Conservation (phyloP, 202 grass and related monocot genomes). For the Zizania palustris region DNA sequence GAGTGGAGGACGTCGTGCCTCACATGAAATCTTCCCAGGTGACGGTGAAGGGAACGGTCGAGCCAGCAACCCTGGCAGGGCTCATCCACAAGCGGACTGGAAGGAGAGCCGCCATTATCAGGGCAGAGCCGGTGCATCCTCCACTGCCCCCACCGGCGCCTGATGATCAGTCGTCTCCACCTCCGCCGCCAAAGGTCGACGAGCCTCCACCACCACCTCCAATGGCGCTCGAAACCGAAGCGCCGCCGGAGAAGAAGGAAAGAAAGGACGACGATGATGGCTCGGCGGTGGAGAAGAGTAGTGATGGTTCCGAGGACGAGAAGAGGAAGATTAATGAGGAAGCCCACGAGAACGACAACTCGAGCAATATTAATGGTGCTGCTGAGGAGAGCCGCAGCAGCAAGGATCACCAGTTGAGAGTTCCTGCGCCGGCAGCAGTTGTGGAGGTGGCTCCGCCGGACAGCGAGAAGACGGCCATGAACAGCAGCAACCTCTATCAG, state of each 20-base stretch:
- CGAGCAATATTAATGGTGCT: background rate
- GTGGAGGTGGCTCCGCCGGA: slow-evolving; percentile 33
- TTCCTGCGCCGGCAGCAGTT: background rate
- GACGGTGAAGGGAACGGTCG: slow-evolving; percentile 56
- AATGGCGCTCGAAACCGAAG: fast-evolving
- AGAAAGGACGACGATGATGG: background rate
- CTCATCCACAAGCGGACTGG: slow-evolving; percentile 67
- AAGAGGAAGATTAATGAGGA: slow-evolving; percentile 25
- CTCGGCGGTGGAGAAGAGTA: background rate
- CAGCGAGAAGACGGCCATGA: background rate
- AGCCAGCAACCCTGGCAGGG: slow-evolving; percentile 53
- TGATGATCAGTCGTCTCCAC: background rate
- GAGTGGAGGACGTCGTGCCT: slow-evolving; percentile 56
- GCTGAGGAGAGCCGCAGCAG: slow-evolving; percentile 5
- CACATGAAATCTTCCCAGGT: slow-evolving; percentile 61
- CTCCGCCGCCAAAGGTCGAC: background rate
- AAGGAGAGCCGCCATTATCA: slow-evolving; percentile 54
- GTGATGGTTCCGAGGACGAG: background rate
- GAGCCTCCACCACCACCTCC: background rate
- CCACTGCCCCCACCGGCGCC: background rate
- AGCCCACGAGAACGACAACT: background rate
- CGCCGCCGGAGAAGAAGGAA: background rate
- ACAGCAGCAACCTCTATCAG: background rate
- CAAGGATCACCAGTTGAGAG: slow-evolving; percentile 24
- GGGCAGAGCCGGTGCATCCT: slow-evolving; percentile 48